These are phyloP conservation scores for Gliomastix tumulicola DNA, from an alignment of 2,329 filamentous ascomycete genomes.

Conservation along the genomic window DNA sequence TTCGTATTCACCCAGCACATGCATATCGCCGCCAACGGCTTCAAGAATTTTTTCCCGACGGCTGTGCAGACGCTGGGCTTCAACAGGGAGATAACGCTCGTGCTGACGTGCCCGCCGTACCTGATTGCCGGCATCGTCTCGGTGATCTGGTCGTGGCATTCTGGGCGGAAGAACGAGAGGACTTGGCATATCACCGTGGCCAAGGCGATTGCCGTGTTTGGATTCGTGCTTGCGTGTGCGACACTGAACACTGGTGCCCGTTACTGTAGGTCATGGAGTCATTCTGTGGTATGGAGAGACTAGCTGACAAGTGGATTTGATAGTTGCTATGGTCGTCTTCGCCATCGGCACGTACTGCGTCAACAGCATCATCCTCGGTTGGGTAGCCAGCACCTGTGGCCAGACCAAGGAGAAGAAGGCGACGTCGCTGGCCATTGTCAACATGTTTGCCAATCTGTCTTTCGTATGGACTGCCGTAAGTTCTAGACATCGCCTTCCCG, in stretches of 20 bases:
- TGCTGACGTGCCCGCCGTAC: constrained; percentile 32
- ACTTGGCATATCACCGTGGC: constrained; percentile 35
- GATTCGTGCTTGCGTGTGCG: constrained; percentile 22
- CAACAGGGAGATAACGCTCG: constrained; percentile 36
- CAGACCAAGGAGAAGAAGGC: constrained; percentile 34
- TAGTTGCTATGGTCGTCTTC: constrained; percentile 22
- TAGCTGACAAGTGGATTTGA: too few relatives aligned
- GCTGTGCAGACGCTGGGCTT: constrained; percentile 28
- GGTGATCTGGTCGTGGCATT: constrained; percentile 25
- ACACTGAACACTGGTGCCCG: constrained; percentile 16
- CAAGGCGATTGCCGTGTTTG: constrained; percentile 28
- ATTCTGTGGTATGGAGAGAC: neutral
- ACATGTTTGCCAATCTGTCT: constrained; percentile 26
- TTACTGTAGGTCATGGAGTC: too few relatives aligned
- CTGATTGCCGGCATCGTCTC: constrained; percentile 26
- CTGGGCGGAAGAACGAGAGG: constrained; percentile 32
- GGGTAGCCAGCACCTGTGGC: constrained; percentile 24
- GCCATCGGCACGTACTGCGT: constrained; percentile 21
- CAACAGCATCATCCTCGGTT: constrained; percentile 28
- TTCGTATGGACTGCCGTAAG: constrained; percentile 27
- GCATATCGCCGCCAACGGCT: constrained; percentile 34
- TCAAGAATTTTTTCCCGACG: constrained; percentile 14
- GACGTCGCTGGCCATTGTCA: constrained; percentile 25
- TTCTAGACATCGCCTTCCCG: neutral
- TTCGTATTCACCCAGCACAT: constrained; percentile 40